Base-by-base conservation (phyloP, 768 basidiomycete genomes). In the Trametes maxima region DNA sequence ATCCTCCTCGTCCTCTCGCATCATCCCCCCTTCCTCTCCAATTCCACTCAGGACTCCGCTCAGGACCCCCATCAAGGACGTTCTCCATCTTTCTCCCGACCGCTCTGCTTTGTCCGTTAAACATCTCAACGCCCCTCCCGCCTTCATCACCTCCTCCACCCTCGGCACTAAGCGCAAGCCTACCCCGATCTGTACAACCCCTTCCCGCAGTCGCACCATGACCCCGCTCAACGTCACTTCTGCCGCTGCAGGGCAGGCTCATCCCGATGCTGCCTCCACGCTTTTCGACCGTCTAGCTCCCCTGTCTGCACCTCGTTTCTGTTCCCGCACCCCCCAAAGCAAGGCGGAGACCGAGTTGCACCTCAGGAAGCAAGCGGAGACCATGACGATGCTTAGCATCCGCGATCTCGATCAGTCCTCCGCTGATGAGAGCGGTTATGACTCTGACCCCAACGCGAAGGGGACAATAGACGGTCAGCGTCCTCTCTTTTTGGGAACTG, bases 151-250 rank as follows among this genome's bases (percentile, higher is more conserved):
- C 5, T 45, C 63, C 0, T 47, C 69, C 0, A 57, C 68, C 13
- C 54, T 55, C 14, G 86, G 87, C 42, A 85, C 82, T 1, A 90
- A 90, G 72, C 85, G 88, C 68, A 90, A 89, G 70, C 85, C 86
- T 5, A 78, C 76, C 46, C 75, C 74, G 52, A 79, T 73, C 65
- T 85, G 63, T 75, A 53, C 67, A 33, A 89, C 87, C 11, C 88
- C 88, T 4, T 78, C 85, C 11, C 81, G 81, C 19, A 78, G 77
- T 14, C 79, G 81, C 37, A 74, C 59, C 51, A 69, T 77, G 14
- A 78, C 80, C 3, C 78, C 79, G 17, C 67, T 75, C 50, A 69
- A 69, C 44, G 76, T 77, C 45, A 75, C 79, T 33, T 70, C 74
- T 12, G 64, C 70, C 56, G 49, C 50, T 13, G 14, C 56, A 17